Percentiles rank a stretch among this genome's conserved stretches.
phyloP scores from a whole-genome alignment of 805 yeast species.

The Wickerhamiella lipophila region DNA sequence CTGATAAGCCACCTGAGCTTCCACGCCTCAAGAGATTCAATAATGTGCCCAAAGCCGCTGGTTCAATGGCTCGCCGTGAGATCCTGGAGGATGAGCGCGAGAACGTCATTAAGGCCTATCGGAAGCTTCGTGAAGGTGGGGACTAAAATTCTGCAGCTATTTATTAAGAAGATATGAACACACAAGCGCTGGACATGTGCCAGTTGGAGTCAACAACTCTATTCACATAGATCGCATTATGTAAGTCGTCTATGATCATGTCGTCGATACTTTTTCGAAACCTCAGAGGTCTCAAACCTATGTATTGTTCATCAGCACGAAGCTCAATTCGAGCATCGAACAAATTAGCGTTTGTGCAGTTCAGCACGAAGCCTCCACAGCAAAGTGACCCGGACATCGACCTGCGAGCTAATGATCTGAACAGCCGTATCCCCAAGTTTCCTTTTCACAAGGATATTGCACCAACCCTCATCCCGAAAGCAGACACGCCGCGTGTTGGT shows the following conservation, averaged over 20 bases:
- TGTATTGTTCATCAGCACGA: neutral
- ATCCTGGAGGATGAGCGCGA: slow-evolving; percentile 31
- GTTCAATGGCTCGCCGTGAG: slow-evolving; percentile 30
- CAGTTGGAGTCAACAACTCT: no score
- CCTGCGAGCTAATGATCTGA: slow-evolving; percentile 33
- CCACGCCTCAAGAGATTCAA: slow-evolving; percentile 23
- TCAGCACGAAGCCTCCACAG: slow-evolving; percentile 16
- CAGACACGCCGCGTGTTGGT: slow-evolving; percentile 66
- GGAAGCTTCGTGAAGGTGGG: slow-evolving; percentile 22
- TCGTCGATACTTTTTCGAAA: neutral
- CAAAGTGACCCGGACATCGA: slow-evolving; percentile 17
- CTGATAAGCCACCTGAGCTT: slow-evolving; percentile 32
- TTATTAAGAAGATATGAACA: no score
- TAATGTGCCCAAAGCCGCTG: slow-evolving; percentile 33
- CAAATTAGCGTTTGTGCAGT: neutral
- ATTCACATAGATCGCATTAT: no score
- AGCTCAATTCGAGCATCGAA: neutral
- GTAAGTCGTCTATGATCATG: no score
- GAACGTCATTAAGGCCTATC: slow-evolving; percentile 28
- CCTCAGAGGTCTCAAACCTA: neutral
- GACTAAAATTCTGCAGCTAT: neutral
- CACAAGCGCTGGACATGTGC: no score
- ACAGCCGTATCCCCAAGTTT: slow-evolving; percentile 52
- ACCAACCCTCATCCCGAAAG: slow-evolving; percentile 59
- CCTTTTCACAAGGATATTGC: slow-evolving; percentile 51